These are phyloP conservation scores for Teunomyces atbi DNA, from an alignment of 805 yeast genomes.

Conservation along the genomic window DNA sequence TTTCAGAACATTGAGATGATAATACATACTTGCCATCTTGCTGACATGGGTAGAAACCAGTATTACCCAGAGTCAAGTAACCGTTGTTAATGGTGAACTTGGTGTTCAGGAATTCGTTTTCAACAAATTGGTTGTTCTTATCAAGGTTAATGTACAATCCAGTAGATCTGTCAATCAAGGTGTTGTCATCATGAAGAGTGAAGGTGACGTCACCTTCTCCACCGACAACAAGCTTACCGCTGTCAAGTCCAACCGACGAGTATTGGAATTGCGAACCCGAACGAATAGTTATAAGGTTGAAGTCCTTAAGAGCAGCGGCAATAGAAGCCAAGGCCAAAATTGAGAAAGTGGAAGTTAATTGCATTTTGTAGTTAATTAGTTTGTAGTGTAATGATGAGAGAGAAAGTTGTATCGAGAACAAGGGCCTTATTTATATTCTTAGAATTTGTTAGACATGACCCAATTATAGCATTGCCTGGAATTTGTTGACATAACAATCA, in stretches of 20 bases:
- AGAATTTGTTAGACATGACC: background rate
- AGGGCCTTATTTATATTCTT: background rate
- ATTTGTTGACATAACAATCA: background rate
- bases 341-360: slow-evolving; percentile 16
- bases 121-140: slow-evolving; percentile 6
- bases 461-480: background rate
- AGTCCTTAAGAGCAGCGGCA: slow-evolving; percentile 22
- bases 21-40: slow-evolving; percentile 6
- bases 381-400: slow-evolving; percentile 6
- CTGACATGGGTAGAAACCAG: slow-evolving; percentile 12
- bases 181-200: slow-evolving; percentile 22
- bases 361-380: slow-evolving; percentile 8
- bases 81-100: slow-evolving; percentile 11
- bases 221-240: slow-evolving; percentile 11
- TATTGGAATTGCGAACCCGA: slow-evolving; percentile 28
- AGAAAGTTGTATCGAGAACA: background rate
- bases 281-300: slow-evolving; percentile 19
- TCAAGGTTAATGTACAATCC: slow-evolving; percentile 15
- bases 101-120: slow-evolving; percentile 7
- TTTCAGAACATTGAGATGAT: slow-evolving; percentile 8
- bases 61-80: slow-evolving; percentile 11
- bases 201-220: slow-evolving; percentile 13
- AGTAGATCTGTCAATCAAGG: slow-evolving; percentile 18
- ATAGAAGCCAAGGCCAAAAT: slow-evolving; percentile 17
- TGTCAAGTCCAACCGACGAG: slow-evolving; percentile 8